Conservation (phyloP, 169 alveolate genomes). For the Eimeria sp. region DNA sequence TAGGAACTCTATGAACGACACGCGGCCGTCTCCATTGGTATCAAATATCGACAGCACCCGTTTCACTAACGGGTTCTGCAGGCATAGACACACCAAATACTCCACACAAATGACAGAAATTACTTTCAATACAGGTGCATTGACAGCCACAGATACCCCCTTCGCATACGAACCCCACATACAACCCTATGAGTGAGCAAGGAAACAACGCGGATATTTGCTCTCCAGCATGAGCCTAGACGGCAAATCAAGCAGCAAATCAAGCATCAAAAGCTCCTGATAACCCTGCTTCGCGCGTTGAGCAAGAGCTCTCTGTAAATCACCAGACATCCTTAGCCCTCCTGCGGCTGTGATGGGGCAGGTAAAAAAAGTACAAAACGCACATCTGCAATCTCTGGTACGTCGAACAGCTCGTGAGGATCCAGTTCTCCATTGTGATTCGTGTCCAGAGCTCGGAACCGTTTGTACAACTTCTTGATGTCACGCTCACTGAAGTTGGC, state of each 20-base stretch:
- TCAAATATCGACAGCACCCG: conserved; percentile 98
- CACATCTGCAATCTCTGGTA: conserved; percentile 97
- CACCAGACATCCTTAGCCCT: neutral
- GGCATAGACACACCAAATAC: neutral
- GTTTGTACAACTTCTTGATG: conserved; percentile 94
- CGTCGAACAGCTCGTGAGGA: conserved; percentile 97
- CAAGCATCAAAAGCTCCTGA: neutral
- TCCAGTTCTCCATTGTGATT: conserved; percentile 97
- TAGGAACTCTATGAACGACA: conserved; percentile 98
- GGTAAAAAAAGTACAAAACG: neutral
- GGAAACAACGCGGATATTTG: neutral
- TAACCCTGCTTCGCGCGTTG: neutral
- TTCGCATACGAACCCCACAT: neutral
- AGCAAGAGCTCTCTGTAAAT: neutral
- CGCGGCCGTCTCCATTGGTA: conserved; percentile 97
- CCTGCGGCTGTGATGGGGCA: neutral
- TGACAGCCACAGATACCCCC: too few relatives aligned
- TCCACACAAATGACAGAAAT: neutral
- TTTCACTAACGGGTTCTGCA: conserved; percentile 97
- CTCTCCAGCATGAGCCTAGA: neutral
- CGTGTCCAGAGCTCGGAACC: conserved; percentile 96
- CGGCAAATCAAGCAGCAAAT: neutral
- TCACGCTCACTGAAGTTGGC: conserved; percentile 96
- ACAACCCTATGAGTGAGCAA: neutral
- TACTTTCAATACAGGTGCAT: too few relatives aligned